These are phyloP conservation scores for Gastrodia elata DNA, from an alignment of 106 monocot species.

Conservation along the genomic window DNA sequence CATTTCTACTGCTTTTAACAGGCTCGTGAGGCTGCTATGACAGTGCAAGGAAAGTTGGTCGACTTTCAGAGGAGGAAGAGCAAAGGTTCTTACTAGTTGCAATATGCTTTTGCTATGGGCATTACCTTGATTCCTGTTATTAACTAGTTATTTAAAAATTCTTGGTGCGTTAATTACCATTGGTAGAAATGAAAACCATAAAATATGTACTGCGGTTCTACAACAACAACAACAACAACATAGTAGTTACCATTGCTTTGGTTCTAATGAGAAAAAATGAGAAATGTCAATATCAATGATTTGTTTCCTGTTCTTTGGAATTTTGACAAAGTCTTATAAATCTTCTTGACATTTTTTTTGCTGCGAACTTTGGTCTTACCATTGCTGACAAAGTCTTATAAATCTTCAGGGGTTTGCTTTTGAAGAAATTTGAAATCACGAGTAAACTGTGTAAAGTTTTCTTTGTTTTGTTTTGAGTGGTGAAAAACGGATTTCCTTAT, in stretches of 20 bases:
- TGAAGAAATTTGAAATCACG: no score
- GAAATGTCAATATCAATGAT: background rate
- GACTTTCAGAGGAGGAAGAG: constrained; percentile 90
- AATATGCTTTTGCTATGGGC: constrained; percentile 1
- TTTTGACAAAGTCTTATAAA: background rate
- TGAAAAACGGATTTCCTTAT: no score
- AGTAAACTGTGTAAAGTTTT: no score
- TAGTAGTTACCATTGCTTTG: background rate
- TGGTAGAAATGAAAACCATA: background rate
- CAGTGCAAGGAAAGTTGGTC: constrained; percentile 80
- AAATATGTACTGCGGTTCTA: background rate
- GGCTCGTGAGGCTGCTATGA: constrained; percentile 75
- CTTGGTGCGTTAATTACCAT: no score
- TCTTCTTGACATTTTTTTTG: background rate
- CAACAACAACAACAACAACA: no score
- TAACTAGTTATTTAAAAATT: background rate
- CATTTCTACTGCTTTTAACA: constrained; percentile 18
- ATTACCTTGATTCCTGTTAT: background rate
- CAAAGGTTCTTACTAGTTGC: constrained; percentile 51
- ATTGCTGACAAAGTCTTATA: no score
- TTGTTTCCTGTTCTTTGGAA: background rate
- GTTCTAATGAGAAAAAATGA: background rate
- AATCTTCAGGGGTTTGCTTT: no score
- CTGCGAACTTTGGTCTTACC: no score
- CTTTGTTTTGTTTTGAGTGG: no score